Evolutionary conservation across 176 grass and related monocot genomes (phyloP), one percentile per base, ranked within the genome.

Genomic region (Triticum aestivum): DNA sequence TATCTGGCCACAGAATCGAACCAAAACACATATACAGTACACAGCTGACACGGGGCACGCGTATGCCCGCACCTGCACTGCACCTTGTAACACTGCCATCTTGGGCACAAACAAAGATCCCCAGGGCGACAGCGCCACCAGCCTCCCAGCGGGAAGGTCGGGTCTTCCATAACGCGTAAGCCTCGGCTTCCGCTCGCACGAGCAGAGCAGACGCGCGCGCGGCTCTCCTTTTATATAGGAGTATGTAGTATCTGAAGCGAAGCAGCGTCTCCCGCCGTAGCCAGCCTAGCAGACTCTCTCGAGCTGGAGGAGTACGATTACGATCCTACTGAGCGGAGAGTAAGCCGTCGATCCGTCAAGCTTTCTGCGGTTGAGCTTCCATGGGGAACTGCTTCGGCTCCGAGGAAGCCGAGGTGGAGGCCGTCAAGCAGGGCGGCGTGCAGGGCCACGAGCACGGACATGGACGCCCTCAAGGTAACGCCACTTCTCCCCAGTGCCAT

Each of bases 371-470:
- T 56, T 39, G 51, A 51, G 77, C 37, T 75, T 74, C 67, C 77
- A 91, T 91, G 89, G 89, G 89, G 77, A 91, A 91, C 45, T 91
- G 89, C 86, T 80, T 84, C 51, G 89, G 89, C 70, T 91, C 82
- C 5, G 89, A 91, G 77, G 89, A 91, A 2, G 69, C 77, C 69
- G 77, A 88, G 69, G 51, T 24, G 23, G 85, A 63, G 62, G 51
- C 30, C 70, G 38, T 26, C 21, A 71, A 80, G 85, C 3, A 54
- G 51, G 15, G 29, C 29, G 29, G 29, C 29, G 29, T 8, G 23
- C 33, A 17, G 0, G 65, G 54, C 24, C 65, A 45, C 73, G 79
- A 30, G 2, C 71, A 1, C 23, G 71, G 71, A 1, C 71, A 84
- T 59, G 74, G 56, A 2, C 85, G 35, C 9, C 7, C 26, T 3